Conservation (phyloP, 768 basidiomycete genomes). For the Porpolomopsis calyptriformis region DNA sequence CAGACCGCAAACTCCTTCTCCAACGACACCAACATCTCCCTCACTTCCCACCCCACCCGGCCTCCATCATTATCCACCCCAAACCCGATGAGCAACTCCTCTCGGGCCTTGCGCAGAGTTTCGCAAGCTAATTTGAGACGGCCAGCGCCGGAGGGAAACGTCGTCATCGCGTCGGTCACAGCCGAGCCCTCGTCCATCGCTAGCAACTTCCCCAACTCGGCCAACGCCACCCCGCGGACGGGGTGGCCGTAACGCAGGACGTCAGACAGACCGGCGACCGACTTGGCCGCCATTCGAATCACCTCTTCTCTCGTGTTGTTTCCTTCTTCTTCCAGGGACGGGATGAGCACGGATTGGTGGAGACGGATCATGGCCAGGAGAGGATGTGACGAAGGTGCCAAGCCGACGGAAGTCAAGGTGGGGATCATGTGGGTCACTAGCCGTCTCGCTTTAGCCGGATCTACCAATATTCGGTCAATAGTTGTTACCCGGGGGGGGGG, state of each 20-base stretch:
- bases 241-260: constrained; percentile 64
- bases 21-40: constrained; percentile 46
- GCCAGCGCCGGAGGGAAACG: constrained; percentile 57
- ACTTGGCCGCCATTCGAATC: constrained; percentile 46
- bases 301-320: constrained; percentile 45
- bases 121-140: constrained; percentile 57
- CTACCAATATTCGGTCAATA: constrained; percentile 27
- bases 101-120: constrained; percentile 49
- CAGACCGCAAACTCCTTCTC: constrained; percentile 70
- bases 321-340: constrained; percentile 28
- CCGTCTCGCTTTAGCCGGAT: constrained; percentile 44
- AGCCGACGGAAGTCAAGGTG: constrained; percentile 45
- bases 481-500: background rate
- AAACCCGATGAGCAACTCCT: constrained; percentile 61
- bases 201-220: constrained; percentile 74
- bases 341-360: constrained; percentile 55
- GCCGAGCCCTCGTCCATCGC: constrained; percentile 64
- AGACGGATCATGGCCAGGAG: constrained; percentile 67
- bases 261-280: constrained; percentile 39
- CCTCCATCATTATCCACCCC: constrained; percentile 65
- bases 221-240: constrained; percentile 58
- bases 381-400: constrained; percentile 65
- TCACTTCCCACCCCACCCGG: constrained; percentile 51
- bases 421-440: constrained; percentile 58
- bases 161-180: constrained; percentile 9